Base-by-base conservation (phyloP, 257 asterid genomes). In the Nicotiana benthamiana region DNA sequence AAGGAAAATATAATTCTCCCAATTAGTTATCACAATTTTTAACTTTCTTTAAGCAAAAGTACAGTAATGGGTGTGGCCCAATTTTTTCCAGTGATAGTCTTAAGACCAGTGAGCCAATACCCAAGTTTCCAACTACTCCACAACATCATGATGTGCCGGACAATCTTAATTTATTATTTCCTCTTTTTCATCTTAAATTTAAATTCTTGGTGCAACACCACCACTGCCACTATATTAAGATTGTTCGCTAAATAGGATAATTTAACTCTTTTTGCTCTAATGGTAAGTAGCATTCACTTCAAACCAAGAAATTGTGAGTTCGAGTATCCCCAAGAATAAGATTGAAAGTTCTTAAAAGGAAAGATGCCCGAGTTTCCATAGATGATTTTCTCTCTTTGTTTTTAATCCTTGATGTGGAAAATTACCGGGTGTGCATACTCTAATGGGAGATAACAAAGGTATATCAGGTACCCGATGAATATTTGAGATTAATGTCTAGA, bases 71-170 rank as follows among this genome's bases (percentile, higher is more conserved):
- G 40, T 40, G 78, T 72, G 78, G 78, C 51, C 60, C 78, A 46
- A 6, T 6, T 46, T 48, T 74, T 48, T 72, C 32, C 18, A 65
- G 6, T 26, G 6, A 16, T 27, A 74, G 61, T 57, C 64, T 57
- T 57, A 18, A 20, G 15, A 57, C 24, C 11, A 57, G 64, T 57
- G 64, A 57, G 64, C 26, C 61, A 74, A 6, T 16, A 24, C 40
- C 78, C 9, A 43, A 70, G 57, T 43, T 40, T 10, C 1, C 57
- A 70, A 70, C 87, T 80, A 79, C 87, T 79, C 79, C 83, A 79
- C 66, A 62, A n/a, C 86, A 83, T 88, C 84, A 89, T 89, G 74
- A 91, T 80, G 48, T 77, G 78, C 54, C 80, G 64, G 83, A 82
- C 62, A 65, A 40, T 64, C 82, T 13, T 85, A 48, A 53, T 53